Base-by-base conservation (phyloP, 768 basidiomycete species). In the Podaxis carcinomalis region DNA sequence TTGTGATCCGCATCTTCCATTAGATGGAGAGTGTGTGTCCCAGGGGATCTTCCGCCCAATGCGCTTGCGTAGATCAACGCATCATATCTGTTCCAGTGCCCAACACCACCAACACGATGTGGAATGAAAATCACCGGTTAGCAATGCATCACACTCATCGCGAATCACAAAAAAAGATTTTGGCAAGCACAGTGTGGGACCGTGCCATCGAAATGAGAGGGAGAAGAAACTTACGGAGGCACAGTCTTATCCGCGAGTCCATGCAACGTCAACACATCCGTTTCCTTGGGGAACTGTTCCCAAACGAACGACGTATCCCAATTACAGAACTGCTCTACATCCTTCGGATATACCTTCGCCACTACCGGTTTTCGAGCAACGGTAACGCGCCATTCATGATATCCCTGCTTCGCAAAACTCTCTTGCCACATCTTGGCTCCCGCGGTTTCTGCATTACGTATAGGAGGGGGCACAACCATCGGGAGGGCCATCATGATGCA, bases 1-100 rank as follows among this genome's bases (percentile, higher is more conserved):
- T 92, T 93, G 68, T 93, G 92, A 73, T 92, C 90, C 6, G 87
- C 89, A 47, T 80, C 81, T 69, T 93, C 92, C 40, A 91, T 73
- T 25, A 88, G 74, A 68, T 87, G 81, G 25, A 93, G 75, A 16
- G 77, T 86, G 68, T 92, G 89, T 5, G 88, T 90, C 51, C 90
- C 92, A 21, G 86, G 82, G 13, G 66, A 66, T 59, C 89, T 79
- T 35, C 72, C 67, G 32, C 85, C 80, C 50, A 90, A 77, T 1
- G 83, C 83, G 14, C 81, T 77, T 1, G 87, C 81, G 60, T 90
- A 92, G 44, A 92, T 86, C 63, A 86, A 59, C 0, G 85, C 88
- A 68, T 93, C 90, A 68, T 85, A 88, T 49, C 89, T 92, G 66
- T 23, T 49, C 32, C 32, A 9, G 32, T 32, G 1, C 32, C 32